These are phyloP conservation scores for Kwoniella dendrophila DNA, from an alignment of 768 basidiomycete species.

Conservation along the genomic window DNA sequence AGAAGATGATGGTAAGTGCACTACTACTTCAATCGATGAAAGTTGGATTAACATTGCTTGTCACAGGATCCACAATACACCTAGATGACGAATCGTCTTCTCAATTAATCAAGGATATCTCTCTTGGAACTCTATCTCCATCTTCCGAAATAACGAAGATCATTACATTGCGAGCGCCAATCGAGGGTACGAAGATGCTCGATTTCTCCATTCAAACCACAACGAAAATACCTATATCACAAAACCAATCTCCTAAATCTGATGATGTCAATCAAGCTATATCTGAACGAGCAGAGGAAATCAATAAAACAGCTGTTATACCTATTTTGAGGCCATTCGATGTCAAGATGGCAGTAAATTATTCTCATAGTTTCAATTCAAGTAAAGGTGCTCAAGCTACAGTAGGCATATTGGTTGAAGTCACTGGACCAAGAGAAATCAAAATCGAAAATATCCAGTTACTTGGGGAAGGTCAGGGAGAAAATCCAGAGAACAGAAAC, in stretches of 20 bases:
- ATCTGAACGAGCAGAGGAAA: slow-evolving; percentile 63
- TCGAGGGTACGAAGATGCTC: slow-evolving; percentile 70
- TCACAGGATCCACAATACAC: slow-evolving; percentile 55
- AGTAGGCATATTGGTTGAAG: slow-evolving; percentile 22
- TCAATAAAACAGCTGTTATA: slow-evolving; percentile 68
- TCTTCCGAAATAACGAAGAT: slow-evolving; percentile 66
- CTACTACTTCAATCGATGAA: background rate
- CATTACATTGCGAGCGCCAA: slow-evolving; percentile 65
- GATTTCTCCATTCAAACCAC: slow-evolving; percentile 79
- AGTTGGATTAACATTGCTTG: background rate
- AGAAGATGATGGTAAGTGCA: slow-evolving; percentile 34
- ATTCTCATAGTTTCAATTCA: slow-evolving; percentile 47
- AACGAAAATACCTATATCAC: slow-evolving; percentile 35
- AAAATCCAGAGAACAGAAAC: slow-evolving; percentile 3
- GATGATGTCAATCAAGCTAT: too few relatives aligned
- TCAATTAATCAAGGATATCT: slow-evolving; percentile 72
- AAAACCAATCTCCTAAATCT: background rate
- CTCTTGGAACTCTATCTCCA: slow-evolving; percentile 67
- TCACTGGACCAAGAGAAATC: slow-evolving; percentile 22
- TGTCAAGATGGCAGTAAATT: slow-evolving; percentile 63
- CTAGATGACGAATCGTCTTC: slow-evolving; percentile 69
- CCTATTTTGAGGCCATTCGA: slow-evolving; percentile 69
- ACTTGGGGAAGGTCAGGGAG: background rate
- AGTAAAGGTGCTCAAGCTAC: slow-evolving; percentile 16
- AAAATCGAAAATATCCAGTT: slow-evolving; percentile 26